Evolutionary conservation across 768 basidiomycete species (phyloP).

Genomic region (Rhodotorula babjevae): DNA sequence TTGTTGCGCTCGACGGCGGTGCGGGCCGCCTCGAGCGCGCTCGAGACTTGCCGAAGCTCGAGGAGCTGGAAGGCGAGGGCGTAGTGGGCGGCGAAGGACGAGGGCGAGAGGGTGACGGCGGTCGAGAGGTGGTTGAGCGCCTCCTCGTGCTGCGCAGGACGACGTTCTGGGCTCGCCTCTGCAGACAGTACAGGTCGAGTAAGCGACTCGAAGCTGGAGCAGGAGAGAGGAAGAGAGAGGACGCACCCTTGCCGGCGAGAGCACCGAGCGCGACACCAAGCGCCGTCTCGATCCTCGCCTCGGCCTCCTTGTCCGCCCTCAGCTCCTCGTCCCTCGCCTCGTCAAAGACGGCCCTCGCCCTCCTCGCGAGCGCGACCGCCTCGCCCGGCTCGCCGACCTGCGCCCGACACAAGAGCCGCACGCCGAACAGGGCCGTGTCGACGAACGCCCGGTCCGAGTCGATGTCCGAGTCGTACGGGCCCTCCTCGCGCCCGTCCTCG

Average conservation of each 20-base stretch:
- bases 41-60: slow-evolving; percentile 63
- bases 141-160: slow-evolving; percentile 58
- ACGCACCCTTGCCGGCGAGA: slow-evolving; percentile 65
- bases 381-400: slow-evolving; percentile 56
- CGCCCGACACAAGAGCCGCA: slow-evolving; percentile 62
- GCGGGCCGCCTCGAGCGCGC: slow-evolving; percentile 64
- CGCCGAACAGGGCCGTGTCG: slow-evolving; percentile 68
- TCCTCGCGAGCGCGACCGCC: slow-evolving; percentile 59
- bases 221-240: not conserved
- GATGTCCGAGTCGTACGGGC: slow-evolving; percentile 44
- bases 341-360: slow-evolving; percentile 30
- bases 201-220: too few relatives aligned
- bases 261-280: slow-evolving; percentile 65
- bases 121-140: slow-evolving; percentile 54
- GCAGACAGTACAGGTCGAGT: too few relatives aligned
- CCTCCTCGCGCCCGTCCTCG: not conserved
- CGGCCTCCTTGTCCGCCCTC: slow-evolving; percentile 35
- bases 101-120: slow-evolving; percentile 44
- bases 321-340: slow-evolving; percentile 1
- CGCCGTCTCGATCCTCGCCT: slow-evolving; percentile 45
- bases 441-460: slow-evolving; percentile 56
- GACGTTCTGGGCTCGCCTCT: slow-evolving; percentile 64
- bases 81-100: slow-evolving; percentile 55
- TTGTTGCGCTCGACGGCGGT: slow-evolving; percentile 53
- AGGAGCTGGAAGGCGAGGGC: slow-evolving; percentile 75